A percentile compares a stretch with the other conserved stretches of the same genome.
These are phyloP conservation scores for Mrakia blollopis DNA, from an alignment of 768 basidiomycete genomes.

Conservation along the genomic window DNA sequence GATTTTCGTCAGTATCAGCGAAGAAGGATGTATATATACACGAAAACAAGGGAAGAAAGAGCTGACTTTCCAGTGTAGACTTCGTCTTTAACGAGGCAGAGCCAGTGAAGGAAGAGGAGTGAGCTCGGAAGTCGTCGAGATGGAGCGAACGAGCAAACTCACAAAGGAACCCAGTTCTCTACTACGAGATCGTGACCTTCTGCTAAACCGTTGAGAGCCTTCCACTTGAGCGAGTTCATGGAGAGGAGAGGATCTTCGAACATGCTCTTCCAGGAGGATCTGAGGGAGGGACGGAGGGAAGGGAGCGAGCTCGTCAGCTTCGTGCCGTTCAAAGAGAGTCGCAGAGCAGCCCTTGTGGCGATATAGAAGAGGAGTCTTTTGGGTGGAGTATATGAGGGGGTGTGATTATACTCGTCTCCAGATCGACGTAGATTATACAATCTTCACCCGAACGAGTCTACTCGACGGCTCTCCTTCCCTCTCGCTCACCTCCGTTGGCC, in stretches of 20 bases:
- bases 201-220: conserved; percentile 13
- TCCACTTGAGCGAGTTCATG: background rate
- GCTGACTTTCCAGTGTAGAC: conserved; percentile 29
- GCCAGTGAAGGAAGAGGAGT: background rate
- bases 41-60: no score
- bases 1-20: background rate
- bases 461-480: background rate
- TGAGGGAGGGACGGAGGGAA: background rate
- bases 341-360: no score
- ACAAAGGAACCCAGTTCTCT: conserved; percentile 27
- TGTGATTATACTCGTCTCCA: no score
- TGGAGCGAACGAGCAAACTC: conserved; percentile 3
- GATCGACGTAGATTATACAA: no score
- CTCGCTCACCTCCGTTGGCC: background rate
- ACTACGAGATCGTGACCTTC: background rate
- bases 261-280: conserved; percentile 18
- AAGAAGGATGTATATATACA: background rate
- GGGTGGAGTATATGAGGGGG: no score
- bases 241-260: conserved; percentile 30
- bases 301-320: background rate
- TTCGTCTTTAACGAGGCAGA: conserved; percentile 11
- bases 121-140: background rate
- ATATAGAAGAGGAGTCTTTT: no score
- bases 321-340: background rate
- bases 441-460: background rate